Conservation (phyloP, 1,284 basidiomycete species). For the Paramarasmius palmivorus region DNA sequence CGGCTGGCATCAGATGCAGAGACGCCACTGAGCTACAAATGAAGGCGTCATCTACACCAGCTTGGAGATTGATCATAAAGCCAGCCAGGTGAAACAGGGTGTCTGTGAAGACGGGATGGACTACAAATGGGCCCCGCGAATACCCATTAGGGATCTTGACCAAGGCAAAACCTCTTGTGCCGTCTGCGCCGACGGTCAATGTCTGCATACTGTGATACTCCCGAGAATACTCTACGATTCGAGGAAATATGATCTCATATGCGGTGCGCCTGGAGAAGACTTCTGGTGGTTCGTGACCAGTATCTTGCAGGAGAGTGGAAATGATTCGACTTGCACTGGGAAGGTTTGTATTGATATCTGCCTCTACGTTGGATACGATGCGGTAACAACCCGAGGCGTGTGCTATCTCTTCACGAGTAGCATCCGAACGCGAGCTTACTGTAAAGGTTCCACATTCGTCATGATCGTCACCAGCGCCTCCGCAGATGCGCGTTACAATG, state of each 20-base stretch:
- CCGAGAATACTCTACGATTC: constrained; percentile 63
- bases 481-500: constrained; percentile 43
- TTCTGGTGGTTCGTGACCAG: constrained; percentile 33
- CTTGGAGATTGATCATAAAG: constrained; percentile 63
- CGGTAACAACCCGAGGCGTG: neutral
- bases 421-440: constrained; percentile 26
- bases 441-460: constrained; percentile 49
- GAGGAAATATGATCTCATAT: constrained; percentile 68
- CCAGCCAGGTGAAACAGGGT: constrained; percentile 68
- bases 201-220: constrained; percentile 59
- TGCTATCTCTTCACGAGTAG: no score
- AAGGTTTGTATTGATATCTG: constrained; percentile 39
- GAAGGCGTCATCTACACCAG: constrained; percentile 50
- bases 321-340: constrained; percentile 37
- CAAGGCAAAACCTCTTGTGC: constrained; percentile 52
- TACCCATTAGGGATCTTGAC: constrained; percentile 38
- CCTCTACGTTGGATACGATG: constrained; percentile 29
- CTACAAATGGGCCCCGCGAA: constrained; percentile 36
- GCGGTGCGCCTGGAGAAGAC: constrained; percentile 52
- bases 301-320: constrained; percentile 27
- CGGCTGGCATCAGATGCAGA: constrained; percentile 43
- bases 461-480: constrained; percentile 42
- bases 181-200: constrained; percentile 47
- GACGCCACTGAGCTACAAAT: constrained; percentile 60
- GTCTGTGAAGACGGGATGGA: constrained; percentile 62